Conservation (phyloP, 2,329 filamentous ascomycete genomes). For the Huntiella decipiens region DNA sequence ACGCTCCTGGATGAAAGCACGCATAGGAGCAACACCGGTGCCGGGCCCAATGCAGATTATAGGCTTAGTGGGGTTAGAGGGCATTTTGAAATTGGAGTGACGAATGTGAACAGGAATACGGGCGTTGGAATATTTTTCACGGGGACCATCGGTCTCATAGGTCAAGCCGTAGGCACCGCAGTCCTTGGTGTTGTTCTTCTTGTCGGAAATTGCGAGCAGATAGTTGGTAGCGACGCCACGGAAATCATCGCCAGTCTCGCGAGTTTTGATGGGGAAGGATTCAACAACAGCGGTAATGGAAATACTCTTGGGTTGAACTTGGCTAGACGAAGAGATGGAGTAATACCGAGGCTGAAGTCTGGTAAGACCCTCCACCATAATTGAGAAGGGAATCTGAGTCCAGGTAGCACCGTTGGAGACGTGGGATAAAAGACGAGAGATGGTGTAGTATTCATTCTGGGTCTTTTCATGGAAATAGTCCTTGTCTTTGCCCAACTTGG, state of each 20-base stretch:
- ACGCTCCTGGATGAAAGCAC: conserved; percentile 85
- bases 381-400: conserved; percentile 75
- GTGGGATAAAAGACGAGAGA: conserved; percentile 62
- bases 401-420: conserved; percentile 59
- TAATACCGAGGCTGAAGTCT: conserved; percentile 98
- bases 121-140: conserved; percentile 93
- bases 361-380: conserved; percentile 79
- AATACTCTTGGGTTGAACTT: conserved; percentile 86
- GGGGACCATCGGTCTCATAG: conserved; percentile 72
- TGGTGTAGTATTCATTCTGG: conserved; percentile 65
- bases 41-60: conserved; percentile 93
- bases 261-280: conserved; percentile 56
- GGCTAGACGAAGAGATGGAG: conserved; percentile 92
- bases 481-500: conserved; percentile 76
- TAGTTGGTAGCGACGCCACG: conserved; percentile 97
- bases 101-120: conserved; percentile 90
- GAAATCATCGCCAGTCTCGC: conserved; percentile 49
- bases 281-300: conserved; percentile 92
- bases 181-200: conserved; percentile 74
- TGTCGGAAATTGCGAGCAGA: conserved; percentile 81
- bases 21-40: conserved; percentile 91
- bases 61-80: conserved; percentile 82
- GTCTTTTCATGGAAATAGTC: conserved; percentile 87
- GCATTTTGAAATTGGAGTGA: conserved; percentile 98
- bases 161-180: conserved; percentile 69